phyloP scores from a whole-genome alignment of 2,329 filamentous ascomycete species.

The Aurifilum marmelostoma region DNA sequence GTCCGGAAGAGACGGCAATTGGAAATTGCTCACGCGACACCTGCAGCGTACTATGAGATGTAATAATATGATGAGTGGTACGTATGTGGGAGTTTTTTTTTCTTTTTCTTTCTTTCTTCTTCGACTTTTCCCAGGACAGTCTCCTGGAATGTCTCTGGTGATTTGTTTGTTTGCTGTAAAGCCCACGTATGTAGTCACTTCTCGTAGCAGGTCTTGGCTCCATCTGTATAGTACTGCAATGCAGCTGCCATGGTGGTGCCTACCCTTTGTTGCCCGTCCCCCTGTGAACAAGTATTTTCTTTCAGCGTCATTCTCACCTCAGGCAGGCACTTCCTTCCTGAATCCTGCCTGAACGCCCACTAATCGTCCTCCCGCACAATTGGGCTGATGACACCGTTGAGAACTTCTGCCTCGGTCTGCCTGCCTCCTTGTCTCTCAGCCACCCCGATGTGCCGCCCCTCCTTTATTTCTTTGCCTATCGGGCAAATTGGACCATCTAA shows the following conservation, averaged over 20 bases:
- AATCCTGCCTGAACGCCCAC: not conserved
- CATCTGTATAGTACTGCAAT: too few species aligned
- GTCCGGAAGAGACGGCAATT: not conserved
- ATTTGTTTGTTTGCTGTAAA: too few species aligned
- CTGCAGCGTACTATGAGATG: not conserved
- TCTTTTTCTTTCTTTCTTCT: not conserved
- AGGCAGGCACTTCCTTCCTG: not conserved
- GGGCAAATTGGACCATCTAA: not conserved
- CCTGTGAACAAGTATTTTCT: too few species aligned
- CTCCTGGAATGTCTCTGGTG: not conserved
- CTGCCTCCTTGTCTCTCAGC: not conserved
- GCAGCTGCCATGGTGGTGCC: not conserved
- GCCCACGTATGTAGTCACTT: too few species aligned
- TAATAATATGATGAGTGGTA: not conserved
- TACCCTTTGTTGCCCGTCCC: not conserved
- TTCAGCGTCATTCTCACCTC: too few species aligned
- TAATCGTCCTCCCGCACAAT: too few species aligned
- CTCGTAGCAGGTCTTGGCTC: too few species aligned
- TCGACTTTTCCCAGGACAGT: too few species aligned
- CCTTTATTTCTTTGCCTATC: not conserved
- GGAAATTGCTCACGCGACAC: slow-evolving; percentile 11
- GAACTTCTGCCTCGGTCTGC: too few species aligned
- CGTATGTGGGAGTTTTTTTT: not conserved
- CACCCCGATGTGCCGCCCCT: not conserved
- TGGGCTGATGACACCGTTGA: too few species aligned